phyloP scores from a whole-genome alignment of 2,329 filamentous ascomycete genomes.

The Hypoxylon sp. region DNA sequence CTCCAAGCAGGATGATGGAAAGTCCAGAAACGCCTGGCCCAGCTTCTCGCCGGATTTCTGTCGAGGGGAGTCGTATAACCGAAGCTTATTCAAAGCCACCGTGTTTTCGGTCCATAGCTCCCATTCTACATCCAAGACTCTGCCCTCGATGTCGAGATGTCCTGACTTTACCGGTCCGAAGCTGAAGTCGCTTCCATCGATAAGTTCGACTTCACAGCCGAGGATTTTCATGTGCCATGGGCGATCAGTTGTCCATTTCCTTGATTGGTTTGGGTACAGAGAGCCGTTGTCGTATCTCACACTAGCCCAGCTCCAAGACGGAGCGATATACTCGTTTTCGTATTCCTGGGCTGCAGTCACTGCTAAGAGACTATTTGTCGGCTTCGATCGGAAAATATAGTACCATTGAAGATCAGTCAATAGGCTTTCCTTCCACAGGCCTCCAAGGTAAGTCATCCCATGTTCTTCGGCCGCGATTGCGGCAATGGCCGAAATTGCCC shows the following conservation, averaged over 20 bases:
- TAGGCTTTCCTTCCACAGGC: conserved; percentile 12
- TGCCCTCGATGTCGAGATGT: conserved; percentile 17
- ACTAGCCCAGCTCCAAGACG: conserved; percentile 23
- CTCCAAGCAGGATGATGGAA: conserved; percentile 8
- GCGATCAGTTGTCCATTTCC: conserved; percentile 17
- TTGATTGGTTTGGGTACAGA: conserved; percentile 22
- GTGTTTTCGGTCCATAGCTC: conserved; percentile 20
- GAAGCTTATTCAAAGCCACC: conserved; percentile 15
- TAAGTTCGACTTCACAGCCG: not conserved
- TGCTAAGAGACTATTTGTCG: not conserved
- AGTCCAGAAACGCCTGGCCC: conserved; percentile 14
- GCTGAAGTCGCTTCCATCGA: conserved; percentile 17
- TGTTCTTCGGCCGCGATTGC: conserved; percentile 15
- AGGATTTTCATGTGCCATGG: conserved; percentile 20
- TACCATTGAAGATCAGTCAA: conserved; percentile 21
- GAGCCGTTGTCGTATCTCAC: conserved; percentile 17
- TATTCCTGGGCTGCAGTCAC: not conserved
- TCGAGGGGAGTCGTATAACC: conserved; percentile 13
- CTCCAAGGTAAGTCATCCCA: conserved; percentile 16
- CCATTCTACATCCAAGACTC: conserved; percentile 13
- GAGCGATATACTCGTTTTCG: conserved; percentile 2
- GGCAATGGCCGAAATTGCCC: conserved; percentile 17
- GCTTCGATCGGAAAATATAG: conserved; percentile 18
- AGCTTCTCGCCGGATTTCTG: not conserved
- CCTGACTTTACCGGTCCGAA: conserved; percentile 18